Evolutionary conservation across 495 filamentous ascomycete genomes (phyloP), one percentile per base, ranked within the genome.

Genomic region (Extremus antarcticus): DNA sequence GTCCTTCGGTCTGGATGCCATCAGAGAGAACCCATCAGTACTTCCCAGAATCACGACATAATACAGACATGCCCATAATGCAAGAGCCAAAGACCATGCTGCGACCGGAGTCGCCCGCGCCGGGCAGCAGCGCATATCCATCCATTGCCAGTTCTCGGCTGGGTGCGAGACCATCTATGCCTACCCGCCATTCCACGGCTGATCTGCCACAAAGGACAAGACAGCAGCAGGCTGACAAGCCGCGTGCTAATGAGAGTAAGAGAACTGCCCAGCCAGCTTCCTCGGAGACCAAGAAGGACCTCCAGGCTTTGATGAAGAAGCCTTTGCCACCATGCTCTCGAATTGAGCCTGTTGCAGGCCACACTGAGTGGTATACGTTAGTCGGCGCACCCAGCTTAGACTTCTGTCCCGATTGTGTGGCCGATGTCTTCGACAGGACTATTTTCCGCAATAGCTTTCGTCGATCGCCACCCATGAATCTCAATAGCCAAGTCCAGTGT

Each of bases 321-420:
- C 50, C 45, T 20, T 25, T 84, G 17, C 73, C 75, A 40, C 61
- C 75, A 1, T 87, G 84, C 52, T 76, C 80, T 1, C 68, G 84
- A 48, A 67, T 74, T 2, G 58, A 69, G 2, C 71, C 71, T 4
- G 70, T 73, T 9, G 62, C 70, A 2, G 77, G 76, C 1, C 72
- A 76, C 47, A 71, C 79, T 54, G 82, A 85, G 58, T 87, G 84
- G 84, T 80, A 80, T 57, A 85, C 79, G 3, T 70, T 87, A 7
- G 73, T 75, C 22, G 73, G 76, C 8, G 70, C 76, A 50, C 66
- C 72, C 3, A 69, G 73, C 32, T 75, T 86, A 29, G 73, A 82
- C 56, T 78, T 87, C 40, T 87, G 84, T 50, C 83, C 83, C 1
- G 72, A 71, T 7, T 87, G 84, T 69, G 73, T 78, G 53, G 58